Evolutionary conservation across 2,329 filamentous ascomycete species (phyloP), one percentile per base, ranked within the genome.

Genomic region (Aspergillus felis): DNA sequence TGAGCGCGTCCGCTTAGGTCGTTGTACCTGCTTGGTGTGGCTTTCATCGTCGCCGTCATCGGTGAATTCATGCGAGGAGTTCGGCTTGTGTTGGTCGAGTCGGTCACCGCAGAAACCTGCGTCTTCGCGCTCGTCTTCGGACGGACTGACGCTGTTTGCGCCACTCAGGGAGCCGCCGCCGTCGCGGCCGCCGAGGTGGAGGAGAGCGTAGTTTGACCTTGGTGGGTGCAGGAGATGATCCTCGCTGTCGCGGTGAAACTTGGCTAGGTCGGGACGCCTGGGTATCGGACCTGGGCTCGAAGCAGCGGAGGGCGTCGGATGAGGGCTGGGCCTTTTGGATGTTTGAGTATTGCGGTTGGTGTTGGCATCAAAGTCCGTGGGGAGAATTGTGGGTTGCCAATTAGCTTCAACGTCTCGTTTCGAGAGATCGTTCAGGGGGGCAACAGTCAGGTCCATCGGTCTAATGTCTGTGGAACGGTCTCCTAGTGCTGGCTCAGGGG

Each of bases 101-200:
- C 53, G 58, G 53, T 54, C 54, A 47, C 54, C 35, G 51, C 47
- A 53, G 61, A 44, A 20, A 56, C 52, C 51, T 58, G 61, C 57
- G 35, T 69, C 64, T 10, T 70, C 67, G 24, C 61, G 64, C 54
- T 76, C 72, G 46, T 72, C 68, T 54, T 72, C 70, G 6, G 71
- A 74, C 28, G 68, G 62, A 3, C 65, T 69, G 42, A 70, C 69
- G 57, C 75, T 78, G 53, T 75, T 75, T 7, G 73, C 72, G 35
- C 78, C 79, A 57, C 77, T 80, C 47, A 72, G 64, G 9, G 77
- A 78, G 24, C 78, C 78, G 28, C 78, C 79, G 38, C 76, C 76
- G 56, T 81, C 78, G 47, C 78, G 74, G 51, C 77, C 78, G 28
- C 69, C 71, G 3, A 76, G 66, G 55, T 71, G 68, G 29, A 73